Base-by-base conservation (phyloP, 2,329 filamentous ascomycete genomes). In the Trichoderma sp. region DNA sequence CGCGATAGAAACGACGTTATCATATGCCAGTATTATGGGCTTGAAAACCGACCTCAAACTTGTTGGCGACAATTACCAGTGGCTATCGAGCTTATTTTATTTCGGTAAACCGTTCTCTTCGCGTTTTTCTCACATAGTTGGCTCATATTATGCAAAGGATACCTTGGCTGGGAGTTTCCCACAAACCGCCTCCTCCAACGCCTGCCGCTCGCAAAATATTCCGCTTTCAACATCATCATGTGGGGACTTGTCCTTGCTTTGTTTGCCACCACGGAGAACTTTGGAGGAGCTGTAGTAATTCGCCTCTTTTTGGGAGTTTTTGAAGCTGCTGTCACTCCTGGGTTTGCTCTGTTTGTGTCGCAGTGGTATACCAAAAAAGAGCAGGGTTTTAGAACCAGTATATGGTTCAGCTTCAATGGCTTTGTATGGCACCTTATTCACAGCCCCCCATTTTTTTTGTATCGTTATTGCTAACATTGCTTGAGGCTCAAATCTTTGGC, bases 361-460 rank as follows among this genome's bases (percentile, higher is more conserved):
- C 63, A 70, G 69, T 70, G 69, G 69, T 70, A 70, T 27, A 70
- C 69, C 1, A 63, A 63, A 7, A 68, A 70, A 4, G 69, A 70
- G 14, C 69, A 70, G 37, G 69, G 69, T 1, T 61, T 68, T 33
- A 40, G 69, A 14, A 68, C 65, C 5, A 19, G 59, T 1, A 70
- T 70, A 31, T 70, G 69, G 69, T 70, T 70, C 24, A 68, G 65
- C 13, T 70, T 70, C 27, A 70, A 70, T n/a, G 69, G 69, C 24
- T 70, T 53, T 31, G 68, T 70, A 61, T 33, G 57, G n/a, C 29
- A 29, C n/a, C 35, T 29, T 2, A n/a, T 19, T 21, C 8, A 19
- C 6, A 43, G 1, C 29, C 16, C 7, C 3, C n/a, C n/a, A n/a
- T 33, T 19, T 37, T 6, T 33, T 57, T 21, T 11, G 2, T 4